Evolutionary conservation across 2,329 filamentous ascomycete species (phyloP).

Genomic region (Alternaria conjuncta): DNA sequence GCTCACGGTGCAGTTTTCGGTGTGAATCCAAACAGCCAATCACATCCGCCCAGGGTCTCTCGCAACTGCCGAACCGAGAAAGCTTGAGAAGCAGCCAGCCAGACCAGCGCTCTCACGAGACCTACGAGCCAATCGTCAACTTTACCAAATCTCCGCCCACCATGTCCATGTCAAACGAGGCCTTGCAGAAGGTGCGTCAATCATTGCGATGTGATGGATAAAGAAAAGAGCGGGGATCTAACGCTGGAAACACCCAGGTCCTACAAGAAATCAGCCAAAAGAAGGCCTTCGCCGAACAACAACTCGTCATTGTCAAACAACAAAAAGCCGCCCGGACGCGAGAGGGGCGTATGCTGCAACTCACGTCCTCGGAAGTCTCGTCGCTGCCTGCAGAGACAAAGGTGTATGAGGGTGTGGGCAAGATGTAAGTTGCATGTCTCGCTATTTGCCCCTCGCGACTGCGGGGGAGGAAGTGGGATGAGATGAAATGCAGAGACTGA

Average conservation of each 20-base stretch:
- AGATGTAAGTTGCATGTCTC: constrained; percentile 70
- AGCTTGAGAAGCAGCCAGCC: constrained; percentile 20
- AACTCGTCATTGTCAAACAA: constrained; percentile 83
- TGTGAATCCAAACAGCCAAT: constrained; percentile 20
- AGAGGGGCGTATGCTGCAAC: constrained; percentile 84
- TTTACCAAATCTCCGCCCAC: constrained; percentile 32
- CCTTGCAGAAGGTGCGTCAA: constrained; percentile 79
- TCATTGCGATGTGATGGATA: background rate
- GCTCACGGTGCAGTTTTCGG: constrained; percentile 10
- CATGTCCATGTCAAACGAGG: constrained; percentile 95
- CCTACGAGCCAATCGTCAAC: constrained; percentile 1
- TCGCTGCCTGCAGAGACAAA: constrained; percentile 75
- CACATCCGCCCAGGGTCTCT: constrained; percentile 17
- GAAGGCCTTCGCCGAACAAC: constrained; percentile 85
- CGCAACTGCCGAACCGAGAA: constrained; percentile 24
- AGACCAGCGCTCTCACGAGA: constrained; percentile 13
- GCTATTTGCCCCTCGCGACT: background rate
- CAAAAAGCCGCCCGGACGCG: constrained; percentile 87
- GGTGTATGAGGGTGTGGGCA: constrained; percentile 94
- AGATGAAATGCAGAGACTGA: background rate
- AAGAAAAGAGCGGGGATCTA: background rate
- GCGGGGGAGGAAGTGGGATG: background rate
- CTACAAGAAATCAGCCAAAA: constrained; percentile 94
- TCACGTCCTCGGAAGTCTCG: constrained; percentile 85
- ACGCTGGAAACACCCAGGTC: constrained; percentile 61